phyloP scores from a whole-genome alignment of 768 basidiomycete genomes.

The Mycena crocata region DNA sequence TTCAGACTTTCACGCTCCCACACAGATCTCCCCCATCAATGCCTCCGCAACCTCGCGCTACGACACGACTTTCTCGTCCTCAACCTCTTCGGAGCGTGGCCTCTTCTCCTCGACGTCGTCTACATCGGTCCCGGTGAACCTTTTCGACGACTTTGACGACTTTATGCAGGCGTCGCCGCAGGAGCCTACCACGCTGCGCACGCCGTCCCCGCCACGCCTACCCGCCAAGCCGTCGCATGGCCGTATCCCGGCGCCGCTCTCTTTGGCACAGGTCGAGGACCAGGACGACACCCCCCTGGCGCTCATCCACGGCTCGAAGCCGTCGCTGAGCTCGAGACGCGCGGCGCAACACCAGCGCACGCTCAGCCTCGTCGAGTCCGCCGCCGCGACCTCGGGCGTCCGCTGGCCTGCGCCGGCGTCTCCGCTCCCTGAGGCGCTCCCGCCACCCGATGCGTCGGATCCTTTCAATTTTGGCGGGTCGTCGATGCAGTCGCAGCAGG shows the following conservation, averaged over 20 bases:
- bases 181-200: conserved; percentile 49
- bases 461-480: conserved; percentile 40
- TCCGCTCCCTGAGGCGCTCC: conserved; percentile 55
- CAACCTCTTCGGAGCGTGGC: conserved; percentile 33
- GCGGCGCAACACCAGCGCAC: conserved; percentile 67
- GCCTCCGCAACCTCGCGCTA: conserved; percentile 30
- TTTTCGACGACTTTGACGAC: conserved; percentile 61
- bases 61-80: conserved; percentile 32
- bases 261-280: conserved; percentile 16
- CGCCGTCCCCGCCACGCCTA: conserved; percentile 60
- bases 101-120: conserved; percentile 42
- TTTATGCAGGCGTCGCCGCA: conserved; percentile 46
- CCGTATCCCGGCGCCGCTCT: conserved; percentile 23
- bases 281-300: conserved; percentile 33
- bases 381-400: conserved; percentile 59
- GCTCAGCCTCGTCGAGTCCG: conserved; percentile 65
- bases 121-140: conserved; percentile 37
- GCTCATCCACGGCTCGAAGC: conserved; percentile 19
- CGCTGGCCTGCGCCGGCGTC: conserved; percentile 63
- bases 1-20: conserved; percentile 57
- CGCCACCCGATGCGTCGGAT: conserved; percentile 42
- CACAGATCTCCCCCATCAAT: conserved; percentile 34
- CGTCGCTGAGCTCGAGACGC: conserved; percentile 40
- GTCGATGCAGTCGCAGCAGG: conserved; percentile 46
- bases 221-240: conserved; percentile 46